Percentiles rank a stretch among this genome's conserved stretches.
These are phyloP conservation scores for Pouteria glomerata DNA, from an alignment of 148 eudicot genomes.

Conservation along the genomic window DNA sequence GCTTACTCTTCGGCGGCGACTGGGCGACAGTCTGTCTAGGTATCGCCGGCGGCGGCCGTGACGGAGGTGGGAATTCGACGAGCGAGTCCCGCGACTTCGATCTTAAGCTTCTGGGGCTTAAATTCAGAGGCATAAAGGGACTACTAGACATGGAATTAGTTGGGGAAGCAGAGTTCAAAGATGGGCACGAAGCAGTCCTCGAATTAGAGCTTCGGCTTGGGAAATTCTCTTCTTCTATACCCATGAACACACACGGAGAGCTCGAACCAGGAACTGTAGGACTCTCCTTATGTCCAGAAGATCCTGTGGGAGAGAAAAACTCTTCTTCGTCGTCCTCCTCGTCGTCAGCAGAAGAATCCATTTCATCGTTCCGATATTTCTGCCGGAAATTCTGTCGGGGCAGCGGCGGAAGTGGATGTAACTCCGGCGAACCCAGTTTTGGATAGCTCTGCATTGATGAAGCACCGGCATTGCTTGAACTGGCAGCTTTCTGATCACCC, in stretches of 20 bases:
- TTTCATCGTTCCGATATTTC: neutral
- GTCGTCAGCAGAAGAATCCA: neutral
- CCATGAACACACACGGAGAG: slow-evolving; percentile 3
- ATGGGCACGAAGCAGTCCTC: slow-evolving; percentile 10
- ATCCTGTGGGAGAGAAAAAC: slow-evolving; percentile 57
- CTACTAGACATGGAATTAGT: slow-evolving; percentile 20
- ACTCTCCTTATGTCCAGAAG: slow-evolving; percentile 18
- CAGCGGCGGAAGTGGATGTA: slow-evolving; percentile 78
- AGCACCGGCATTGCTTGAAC: slow-evolving; percentile 3
- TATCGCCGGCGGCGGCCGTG: slow-evolving; percentile 21
- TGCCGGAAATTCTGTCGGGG: slow-evolving; percentile 23
- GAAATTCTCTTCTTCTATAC: slow-evolving; percentile 11
- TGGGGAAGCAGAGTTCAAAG: slow-evolving; percentile 26
- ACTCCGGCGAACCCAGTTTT: slow-evolving; percentile 64
- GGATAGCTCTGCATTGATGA: slow-evolving; percentile 10
- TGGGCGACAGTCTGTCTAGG: too few species aligned
- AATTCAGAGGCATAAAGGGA: slow-evolving; percentile 26
- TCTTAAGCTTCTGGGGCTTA: slow-evolving; percentile 23
- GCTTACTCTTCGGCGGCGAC: slow-evolving; percentile 7
- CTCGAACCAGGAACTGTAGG: slow-evolving; percentile 7
- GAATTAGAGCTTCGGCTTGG: slow-evolving; percentile 22
- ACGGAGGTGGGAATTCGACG: slow-evolving; percentile 23
- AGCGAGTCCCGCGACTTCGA: slow-evolving; percentile 26
- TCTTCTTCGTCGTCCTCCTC: slow-evolving; percentile 33
- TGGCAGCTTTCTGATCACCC: neutral